A percentile compares a stretch with the other conserved stretches of the same genome.
Evolutionary conservation across 306 rosid species (phyloP).

Genomic region (Cucurbita maxima): DNA sequence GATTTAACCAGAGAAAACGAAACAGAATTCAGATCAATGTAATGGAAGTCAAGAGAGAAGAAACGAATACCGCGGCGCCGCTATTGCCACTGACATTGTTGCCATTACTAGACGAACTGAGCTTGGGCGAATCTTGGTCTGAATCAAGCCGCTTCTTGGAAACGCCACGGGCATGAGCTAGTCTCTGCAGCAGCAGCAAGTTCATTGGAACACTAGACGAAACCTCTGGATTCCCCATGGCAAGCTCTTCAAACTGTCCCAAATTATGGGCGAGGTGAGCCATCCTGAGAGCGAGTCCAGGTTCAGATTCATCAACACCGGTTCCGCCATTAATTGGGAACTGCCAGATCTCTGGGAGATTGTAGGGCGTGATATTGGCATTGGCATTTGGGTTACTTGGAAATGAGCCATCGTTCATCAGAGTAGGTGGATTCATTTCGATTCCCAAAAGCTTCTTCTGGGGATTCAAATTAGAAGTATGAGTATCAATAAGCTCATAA

Average conservation of each 20-base stretch:
- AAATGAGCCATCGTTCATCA: slow-evolving; percentile 31
- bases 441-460: background rate
- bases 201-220: slow-evolving; percentile 18
- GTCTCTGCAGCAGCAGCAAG: slow-evolving; percentile 21
- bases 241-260: slow-evolving; percentile 29
- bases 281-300: slow-evolving; percentile 33
- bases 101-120: slow-evolving; percentile 35
- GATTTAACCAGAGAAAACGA: background rate
- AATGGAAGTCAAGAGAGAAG: background rate
- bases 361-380: slow-evolving; percentile 32
- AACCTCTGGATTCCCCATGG: slow-evolving; percentile 23
- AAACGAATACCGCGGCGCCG: slow-evolving; percentile 28
- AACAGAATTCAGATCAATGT: slow-evolving; percentile 1
- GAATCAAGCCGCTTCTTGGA: slow-evolving; percentile 40
- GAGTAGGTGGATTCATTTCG: slow-evolving; percentile 62
- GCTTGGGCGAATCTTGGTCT: slow-evolving; percentile 36
- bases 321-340: slow-evolving; percentile 26
- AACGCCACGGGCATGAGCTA: slow-evolving; percentile 7
- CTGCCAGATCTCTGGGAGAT: slow-evolving; percentile 71
- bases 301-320: slow-evolving; percentile 18
- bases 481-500: background rate
- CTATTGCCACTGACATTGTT: slow-evolving; percentile 19
- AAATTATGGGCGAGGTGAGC: slow-evolving; percentile 26
- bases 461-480: background rate
- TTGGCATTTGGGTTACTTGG: slow-evolving; percentile 27